Evolutionary conservation across 139 green algal genomes (phyloP).

Genomic region (Asterochloris sp.): DNA sequence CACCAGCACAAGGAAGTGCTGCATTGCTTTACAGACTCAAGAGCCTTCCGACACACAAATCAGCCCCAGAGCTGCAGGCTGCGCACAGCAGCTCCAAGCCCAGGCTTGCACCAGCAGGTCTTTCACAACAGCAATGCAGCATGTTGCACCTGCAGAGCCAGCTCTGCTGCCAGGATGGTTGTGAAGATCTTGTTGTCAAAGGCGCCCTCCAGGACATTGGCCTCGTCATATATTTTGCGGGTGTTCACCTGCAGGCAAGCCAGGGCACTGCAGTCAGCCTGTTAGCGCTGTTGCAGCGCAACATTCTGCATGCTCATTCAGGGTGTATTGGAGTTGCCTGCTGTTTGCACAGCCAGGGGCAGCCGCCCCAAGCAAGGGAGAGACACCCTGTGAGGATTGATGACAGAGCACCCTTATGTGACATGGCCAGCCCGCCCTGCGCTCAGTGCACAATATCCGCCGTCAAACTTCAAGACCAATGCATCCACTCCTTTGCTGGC

Average conservation of each 20-base stretch:
- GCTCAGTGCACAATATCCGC: too few relatives aligned
- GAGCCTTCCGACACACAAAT: neutral
- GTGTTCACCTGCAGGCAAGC: slow-evolving; percentile 66
- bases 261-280: neutral
- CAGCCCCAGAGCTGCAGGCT: neutral
- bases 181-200: slow-evolving; percentile 57
- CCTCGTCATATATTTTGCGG: slow-evolving; percentile 68
- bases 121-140: neutral
- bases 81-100: neutral
- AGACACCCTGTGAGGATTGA: too few relatives aligned
- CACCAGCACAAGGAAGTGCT: neutral
- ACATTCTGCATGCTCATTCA: neutral
- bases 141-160: slow-evolving; percentile 40
- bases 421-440: too few relatives aligned
- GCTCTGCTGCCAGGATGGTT: slow-evolving; percentile 54
- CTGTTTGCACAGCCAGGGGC: slow-evolving; percentile 35
- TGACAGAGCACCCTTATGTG: too few relatives aligned
- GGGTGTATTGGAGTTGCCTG: too few relatives aligned
- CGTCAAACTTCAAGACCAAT: too few relatives aligned
- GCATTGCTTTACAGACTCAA: neutral
- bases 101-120: neutral
- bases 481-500: too few relatives aligned
- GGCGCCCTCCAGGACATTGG: slow-evolving; percentile 57
- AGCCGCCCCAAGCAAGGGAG: too few relatives aligned
- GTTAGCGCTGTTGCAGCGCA: neutral